Conservation (phyloP, 257 asterid species). For the Haberlea rhodopensis region DNA sequence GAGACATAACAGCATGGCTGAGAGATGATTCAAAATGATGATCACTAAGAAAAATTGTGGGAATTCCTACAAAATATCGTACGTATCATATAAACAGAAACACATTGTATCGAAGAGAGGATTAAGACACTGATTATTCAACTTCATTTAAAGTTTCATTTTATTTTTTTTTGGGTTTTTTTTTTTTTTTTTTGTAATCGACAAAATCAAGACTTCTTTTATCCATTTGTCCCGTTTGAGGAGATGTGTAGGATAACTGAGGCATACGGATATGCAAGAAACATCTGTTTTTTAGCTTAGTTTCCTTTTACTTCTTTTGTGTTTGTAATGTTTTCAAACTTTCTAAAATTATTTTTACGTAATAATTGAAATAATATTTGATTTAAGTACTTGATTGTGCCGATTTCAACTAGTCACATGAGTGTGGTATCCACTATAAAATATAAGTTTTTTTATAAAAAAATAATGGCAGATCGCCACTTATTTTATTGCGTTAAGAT, state of each 20-base stretch:
- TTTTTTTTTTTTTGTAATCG: background rate
- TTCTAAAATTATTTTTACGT: no score
- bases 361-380: no score
- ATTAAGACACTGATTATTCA: constrained; percentile 17
- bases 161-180: background rate
- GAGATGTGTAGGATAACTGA: constrained; percentile 29
- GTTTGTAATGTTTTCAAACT: no score
- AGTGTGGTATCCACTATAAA: no score
- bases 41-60: background rate
- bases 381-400: no score
- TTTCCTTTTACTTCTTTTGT: background rate
- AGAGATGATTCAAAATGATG: constrained; percentile 11
- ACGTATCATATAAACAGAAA: background rate
- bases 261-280: constrained; percentile 20
- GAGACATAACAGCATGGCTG: constrained; percentile 10
- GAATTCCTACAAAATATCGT: background rate
- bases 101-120: constrained; percentile 4
- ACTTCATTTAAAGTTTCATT: no score
- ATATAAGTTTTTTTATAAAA: no score
- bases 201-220: constrained; percentile 21
- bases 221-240: constrained; percentile 19
- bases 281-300: background rate
- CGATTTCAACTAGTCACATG: no score
- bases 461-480: no score
- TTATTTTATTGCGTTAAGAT: no score